Evolutionary conservation across 2,329 filamentous ascomycete genomes (phyloP), one percentile per base, ranked within the genome.

Genomic region (Alternaria ethzedia): DNA sequence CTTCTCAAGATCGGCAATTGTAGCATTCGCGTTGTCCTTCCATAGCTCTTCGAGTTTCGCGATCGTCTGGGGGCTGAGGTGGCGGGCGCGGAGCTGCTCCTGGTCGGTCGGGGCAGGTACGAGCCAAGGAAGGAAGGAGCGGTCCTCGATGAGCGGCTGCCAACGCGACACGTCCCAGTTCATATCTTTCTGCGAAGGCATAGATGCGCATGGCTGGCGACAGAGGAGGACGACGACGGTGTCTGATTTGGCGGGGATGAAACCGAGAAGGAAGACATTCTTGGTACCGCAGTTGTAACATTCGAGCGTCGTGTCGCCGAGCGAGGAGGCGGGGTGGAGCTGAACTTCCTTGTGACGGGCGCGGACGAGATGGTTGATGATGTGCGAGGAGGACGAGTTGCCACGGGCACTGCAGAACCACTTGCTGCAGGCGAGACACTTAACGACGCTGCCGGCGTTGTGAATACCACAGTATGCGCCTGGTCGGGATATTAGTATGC

Each of bases 221-320:
- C 96, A 99, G 41, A 99, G 87, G 47, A 99, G 88, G 23, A 99
- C 96, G 8, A 99, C 96, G 26, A 99, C 96, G 0, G 96, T 97
- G 76, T 99, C 96, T 11, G 96, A 98, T 79, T 99, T 99, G 60
- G 96, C 96, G 10, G 96, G 96, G 72, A 99, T 99, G 79, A 99
- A 99, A 7, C 96, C 96, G 26, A 99, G 90, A 36, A 98, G 86
- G 73, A 99, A 99, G 52, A 97, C 95, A 79, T 99, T 99, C 83
- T 97, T 98, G n/a, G 93, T 97, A 50, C 95, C 96, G 81, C 96
- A 99, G 82, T 97, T 98, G 84, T 99, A 99, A 83, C 96, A 99
- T 84, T 99, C 96, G 66, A 99, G 87, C 41, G 96, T 93, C 1
- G 96, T 99, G 78, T 99, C 96, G 68, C 96, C 96, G 11, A 99